These are phyloP conservation scores for Coniferiporia sulphurascens DNA, from an alignment of 1,284 basidiomycete genomes.

Conservation along the genomic window DNA sequence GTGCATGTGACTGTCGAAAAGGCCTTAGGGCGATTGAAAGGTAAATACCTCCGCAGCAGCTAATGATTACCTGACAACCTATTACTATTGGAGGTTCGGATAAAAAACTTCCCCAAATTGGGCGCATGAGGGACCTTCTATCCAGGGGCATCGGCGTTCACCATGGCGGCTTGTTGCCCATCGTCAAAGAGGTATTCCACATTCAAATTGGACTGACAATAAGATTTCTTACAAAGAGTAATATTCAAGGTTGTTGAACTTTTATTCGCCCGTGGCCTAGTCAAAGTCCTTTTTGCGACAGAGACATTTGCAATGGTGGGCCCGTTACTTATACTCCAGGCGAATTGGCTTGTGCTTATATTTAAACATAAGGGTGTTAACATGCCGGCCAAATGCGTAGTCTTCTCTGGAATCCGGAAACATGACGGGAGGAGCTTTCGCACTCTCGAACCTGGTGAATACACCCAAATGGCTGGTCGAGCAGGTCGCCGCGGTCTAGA, in stretches of 20 bases:
- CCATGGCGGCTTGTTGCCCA: constrained; percentile 93
- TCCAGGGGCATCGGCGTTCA: constrained; percentile 95
- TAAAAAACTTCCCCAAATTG: constrained; percentile 92
- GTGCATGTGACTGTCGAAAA: constrained; percentile 94
- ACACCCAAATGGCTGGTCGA: constrained; percentile 99
- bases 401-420: constrained; percentile 93
- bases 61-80: neutral
- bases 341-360: neutral
- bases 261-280: constrained; percentile 91
- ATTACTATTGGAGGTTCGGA: constrained; percentile 63
- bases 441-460: constrained; percentile 85
- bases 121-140: constrained; percentile 87
- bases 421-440: constrained; percentile 94
- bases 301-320: constrained; percentile 98
- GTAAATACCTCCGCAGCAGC: constrained; percentile 36
- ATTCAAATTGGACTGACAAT: neutral
- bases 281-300: constrained; percentile 97
- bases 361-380: constrained; percentile 77
- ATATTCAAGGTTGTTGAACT: constrained; percentile 83
- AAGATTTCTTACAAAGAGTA: neutral
- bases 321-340: neutral
- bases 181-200: constrained; percentile 85
- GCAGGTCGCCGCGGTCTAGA: constrained; percentile 96
- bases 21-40: constrained; percentile 87
- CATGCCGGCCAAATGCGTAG: constrained; percentile 98